Conservation (phyloP, 1,139 yeast genomes). For the Trichomonascaceae sp. region DNA sequence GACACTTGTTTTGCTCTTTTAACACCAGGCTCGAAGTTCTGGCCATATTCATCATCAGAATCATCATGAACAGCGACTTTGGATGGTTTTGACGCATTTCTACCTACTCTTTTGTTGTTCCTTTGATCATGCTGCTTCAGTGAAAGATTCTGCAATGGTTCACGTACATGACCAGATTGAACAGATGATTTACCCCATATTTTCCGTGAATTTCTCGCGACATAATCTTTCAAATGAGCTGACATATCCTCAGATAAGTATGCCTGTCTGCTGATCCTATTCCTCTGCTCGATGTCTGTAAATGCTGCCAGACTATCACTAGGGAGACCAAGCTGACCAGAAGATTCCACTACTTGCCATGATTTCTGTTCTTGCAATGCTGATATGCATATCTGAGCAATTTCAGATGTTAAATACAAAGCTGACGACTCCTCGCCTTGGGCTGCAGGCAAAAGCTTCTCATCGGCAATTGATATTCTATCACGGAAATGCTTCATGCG, state of each 20-base stretch:
- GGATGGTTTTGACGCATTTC: background rate
- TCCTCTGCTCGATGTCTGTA: constrained; percentile 29
- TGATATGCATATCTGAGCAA: constrained; percentile 61
- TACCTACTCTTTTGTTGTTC: background rate
- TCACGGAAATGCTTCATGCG: constrained; percentile 77
- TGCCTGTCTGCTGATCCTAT: constrained; percentile 33
- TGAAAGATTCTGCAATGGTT: background rate
- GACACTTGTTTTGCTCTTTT: background rate
- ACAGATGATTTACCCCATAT: background rate
- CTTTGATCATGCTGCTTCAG: background rate
- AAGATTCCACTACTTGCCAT: constrained; percentile 78
- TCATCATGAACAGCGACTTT: background rate
- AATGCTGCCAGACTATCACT: constrained; percentile 60
- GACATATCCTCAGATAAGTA: constrained; percentile 43
- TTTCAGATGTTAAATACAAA: constrained; percentile 60
- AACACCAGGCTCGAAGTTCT: background rate
- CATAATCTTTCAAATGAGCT: constrained; percentile 21
- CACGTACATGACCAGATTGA: background rate
- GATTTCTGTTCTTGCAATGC: constrained; percentile 50
- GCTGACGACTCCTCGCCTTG: constrained; percentile 20
- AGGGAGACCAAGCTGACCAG: constrained; percentile 66
- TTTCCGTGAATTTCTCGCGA: background rate
- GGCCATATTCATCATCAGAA: background rate
- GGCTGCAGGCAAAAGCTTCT: constrained; percentile 25
- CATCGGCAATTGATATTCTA: constrained; percentile 23